These are phyloP conservation scores for Saturnispora mendoncae DNA, from an alignment of 805 yeast genomes.

Conservation along the genomic window DNA sequence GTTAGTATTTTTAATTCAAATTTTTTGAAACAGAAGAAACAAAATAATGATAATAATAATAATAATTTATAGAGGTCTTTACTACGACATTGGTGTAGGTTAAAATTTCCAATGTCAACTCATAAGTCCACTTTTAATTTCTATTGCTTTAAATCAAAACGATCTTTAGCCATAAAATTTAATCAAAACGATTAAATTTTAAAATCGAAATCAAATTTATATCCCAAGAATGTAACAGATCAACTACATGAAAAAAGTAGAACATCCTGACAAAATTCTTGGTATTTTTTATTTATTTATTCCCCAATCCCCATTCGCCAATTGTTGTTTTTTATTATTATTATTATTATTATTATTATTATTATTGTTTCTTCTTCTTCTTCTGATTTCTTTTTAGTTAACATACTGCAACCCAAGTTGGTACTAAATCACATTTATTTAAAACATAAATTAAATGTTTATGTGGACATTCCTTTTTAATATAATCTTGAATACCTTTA, in stretches of 20 bases:
- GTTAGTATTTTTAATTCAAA: conserved; percentile 1
- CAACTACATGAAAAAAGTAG: conserved; percentile 37
- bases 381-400: too few relatives aligned
- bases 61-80: conserved; percentile 56
- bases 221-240: conserved; percentile 99
- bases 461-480: conserved; percentile 89
- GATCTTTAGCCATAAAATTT: background rate
- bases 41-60: conserved; percentile 22
- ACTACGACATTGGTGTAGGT: conserved; percentile 54
- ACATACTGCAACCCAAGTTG: conserved; percentile 99
- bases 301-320: background rate
- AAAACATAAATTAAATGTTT: conserved; percentile 90
- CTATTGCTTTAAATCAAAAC: conserved; percentile 15
- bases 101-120: conserved; percentile 56
- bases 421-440: conserved; percentile 96
- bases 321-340: too few relatives aligned
- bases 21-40: conserved; percentile 10
- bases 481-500: conserved; percentile 84
- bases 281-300: conserved; percentile 29
- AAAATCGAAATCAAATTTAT: conserved; percentile 37
- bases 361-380: too few relatives aligned
- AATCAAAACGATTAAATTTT: background rate
- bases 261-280: conserved; percentile 77
- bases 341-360: too few relatives aligned
- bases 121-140: conserved; percentile 51